Conservation (phyloP, 176 grass and related monocot species). For the Triticum turgidum region DNA sequence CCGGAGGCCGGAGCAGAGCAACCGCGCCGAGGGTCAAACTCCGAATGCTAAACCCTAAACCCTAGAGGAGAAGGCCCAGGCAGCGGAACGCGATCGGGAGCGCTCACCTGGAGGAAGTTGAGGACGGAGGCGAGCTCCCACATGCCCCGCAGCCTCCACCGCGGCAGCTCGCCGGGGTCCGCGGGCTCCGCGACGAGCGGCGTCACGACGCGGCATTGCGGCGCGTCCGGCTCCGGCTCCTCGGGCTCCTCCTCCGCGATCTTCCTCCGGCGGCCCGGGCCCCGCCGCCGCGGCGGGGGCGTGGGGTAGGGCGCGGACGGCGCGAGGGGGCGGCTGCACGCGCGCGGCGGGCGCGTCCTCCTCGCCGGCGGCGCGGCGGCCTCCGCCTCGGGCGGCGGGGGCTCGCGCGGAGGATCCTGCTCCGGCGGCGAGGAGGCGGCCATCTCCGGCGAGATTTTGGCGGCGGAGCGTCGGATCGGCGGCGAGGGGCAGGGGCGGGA, state of each 20-base stretch:
- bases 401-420: not conserved
- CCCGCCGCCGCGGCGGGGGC: constrained; percentile 33
- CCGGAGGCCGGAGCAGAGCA: constrained; percentile 25
- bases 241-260: constrained; percentile 23
- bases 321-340: constrained; percentile 56
- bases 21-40: constrained; percentile 6
- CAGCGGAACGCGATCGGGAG: not conserved
- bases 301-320: constrained; percentile 21
- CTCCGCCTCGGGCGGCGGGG: not conserved
- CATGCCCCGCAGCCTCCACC: constrained; percentile 77
- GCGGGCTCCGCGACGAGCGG: constrained; percentile 60
- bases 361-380: constrained; percentile 1
- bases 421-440: constrained; percentile 10
- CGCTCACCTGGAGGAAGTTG: constrained; percentile 86
- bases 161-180: constrained; percentile 48
- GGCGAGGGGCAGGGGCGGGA: constrained; percentile 1
- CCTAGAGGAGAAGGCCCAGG: not conserved
- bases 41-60: constrained; percentile 28
- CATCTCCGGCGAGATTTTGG: constrained; percentile 28
- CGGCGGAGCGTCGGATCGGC: not conserved
- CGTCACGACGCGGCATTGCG: constrained; percentile 62
- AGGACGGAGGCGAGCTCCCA: constrained; percentile 93
- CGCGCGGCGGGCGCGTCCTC: constrained; percentile 69
- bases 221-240: constrained; percentile 33
- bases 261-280: constrained; percentile 46